These are phyloP conservation scores for Aspergillus quadricinctus DNA, from an alignment of 2,329 filamentous ascomycete species.

Conservation along the genomic window DNA sequence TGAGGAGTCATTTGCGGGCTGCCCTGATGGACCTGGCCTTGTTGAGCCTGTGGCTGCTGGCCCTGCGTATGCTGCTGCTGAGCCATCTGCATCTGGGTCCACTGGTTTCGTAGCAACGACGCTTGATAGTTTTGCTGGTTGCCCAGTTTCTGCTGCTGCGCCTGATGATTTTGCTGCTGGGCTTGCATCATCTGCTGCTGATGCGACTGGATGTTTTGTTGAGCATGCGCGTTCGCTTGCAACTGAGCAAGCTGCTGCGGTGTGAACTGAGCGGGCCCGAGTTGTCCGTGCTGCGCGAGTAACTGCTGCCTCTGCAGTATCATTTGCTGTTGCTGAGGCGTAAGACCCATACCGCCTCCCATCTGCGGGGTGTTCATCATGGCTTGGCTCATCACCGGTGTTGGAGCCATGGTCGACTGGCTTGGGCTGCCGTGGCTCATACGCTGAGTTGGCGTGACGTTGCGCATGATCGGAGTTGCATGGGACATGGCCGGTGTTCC, in stretches of 20 bases:
- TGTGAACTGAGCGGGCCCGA: constrained; percentile 32
- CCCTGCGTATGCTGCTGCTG: constrained; percentile 29
- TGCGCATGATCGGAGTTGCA: constrained; percentile 45
- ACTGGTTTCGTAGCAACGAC: constrained; percentile 35
- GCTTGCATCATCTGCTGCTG: constrained; percentile 38
- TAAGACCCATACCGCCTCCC: constrained; percentile 32
- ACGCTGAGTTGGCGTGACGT: constrained; percentile 44
- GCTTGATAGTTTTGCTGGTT: constrained; percentile 35
- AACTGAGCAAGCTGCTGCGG: constrained; percentile 40
- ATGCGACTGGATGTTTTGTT: constrained; percentile 44
- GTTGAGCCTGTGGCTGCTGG: constrained; percentile 19
- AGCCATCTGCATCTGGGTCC: constrained; percentile 35
- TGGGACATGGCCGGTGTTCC: constrained; percentile 45
- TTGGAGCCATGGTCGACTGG: constrained; percentile 38
- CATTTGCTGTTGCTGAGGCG: constrained; percentile 39
- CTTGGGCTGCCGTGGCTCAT: constrained; percentile 45
- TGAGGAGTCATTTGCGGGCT: constrained; percentile 33
- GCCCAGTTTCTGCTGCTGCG: constrained; percentile 24
- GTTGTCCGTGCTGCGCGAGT: constrained; percentile 34
- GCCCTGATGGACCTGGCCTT: constrained; percentile 27
- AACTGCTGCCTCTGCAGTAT: constrained; percentile 37
- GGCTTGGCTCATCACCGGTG: constrained; percentile 42
- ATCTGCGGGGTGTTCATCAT: constrained; percentile 40
- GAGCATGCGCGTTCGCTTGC: constrained; percentile 43
- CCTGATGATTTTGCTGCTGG: constrained; percentile 31